Evolutionary conservation across 1,284 basidiomycete genomes (phyloP).

Genomic region (Leccinum subrobustum): DNA sequence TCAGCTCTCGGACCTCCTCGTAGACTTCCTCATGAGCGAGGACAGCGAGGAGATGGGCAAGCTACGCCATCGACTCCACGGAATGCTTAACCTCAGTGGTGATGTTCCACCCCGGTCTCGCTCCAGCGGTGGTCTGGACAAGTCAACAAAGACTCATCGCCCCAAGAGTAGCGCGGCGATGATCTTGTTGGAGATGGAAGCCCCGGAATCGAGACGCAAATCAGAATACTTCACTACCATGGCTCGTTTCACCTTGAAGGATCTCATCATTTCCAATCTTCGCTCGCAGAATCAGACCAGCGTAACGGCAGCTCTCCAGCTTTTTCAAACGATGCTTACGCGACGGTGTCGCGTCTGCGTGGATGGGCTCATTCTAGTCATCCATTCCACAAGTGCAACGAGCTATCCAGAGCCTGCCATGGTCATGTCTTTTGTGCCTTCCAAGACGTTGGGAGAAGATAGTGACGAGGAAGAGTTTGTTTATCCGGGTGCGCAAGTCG

Average conservation of each 20-base stretch:
- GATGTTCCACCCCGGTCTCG: slow-evolving; percentile 37
- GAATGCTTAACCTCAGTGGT: slow-evolving; percentile 47
- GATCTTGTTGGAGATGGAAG: slow-evolving; percentile 80
- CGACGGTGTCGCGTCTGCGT: slow-evolving; percentile 69
- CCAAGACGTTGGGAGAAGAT: slow-evolving; percentile 36
- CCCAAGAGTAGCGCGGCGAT: slow-evolving; percentile 80
- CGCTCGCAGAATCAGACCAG: slow-evolving; percentile 64
- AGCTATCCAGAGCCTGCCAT: slow-evolving; percentile 65
- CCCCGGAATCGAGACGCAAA: slow-evolving; percentile 61
- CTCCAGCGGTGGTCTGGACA: slow-evolving; percentile 34
- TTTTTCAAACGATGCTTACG: slow-evolving; percentile 73
- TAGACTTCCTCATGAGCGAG: slow-evolving; percentile 80
- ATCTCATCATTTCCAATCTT: slow-evolving; percentile 79
- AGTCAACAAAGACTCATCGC: slow-evolving; percentile 48
- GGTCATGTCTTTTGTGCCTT: slow-evolving; percentile 26
- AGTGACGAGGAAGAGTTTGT: slow-evolving; percentile 65
- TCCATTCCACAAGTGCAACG: slow-evolving; percentile 70
- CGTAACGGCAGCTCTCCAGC: slow-evolving; percentile 72
- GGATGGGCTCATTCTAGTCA: slow-evolving; percentile 66
- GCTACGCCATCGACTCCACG: slow-evolving; percentile 41
- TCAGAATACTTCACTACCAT: slow-evolving; percentile 84
- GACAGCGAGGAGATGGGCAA: slow-evolving; percentile 67
- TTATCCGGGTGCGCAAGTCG: slow-evolving; percentile 54
- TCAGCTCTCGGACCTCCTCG: slow-evolving; percentile 65
- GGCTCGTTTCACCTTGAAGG: slow-evolving; percentile 87